phyloP scores from a whole-genome alignment of 257 asterid genomes.

The Solanum tarijense region DNA sequence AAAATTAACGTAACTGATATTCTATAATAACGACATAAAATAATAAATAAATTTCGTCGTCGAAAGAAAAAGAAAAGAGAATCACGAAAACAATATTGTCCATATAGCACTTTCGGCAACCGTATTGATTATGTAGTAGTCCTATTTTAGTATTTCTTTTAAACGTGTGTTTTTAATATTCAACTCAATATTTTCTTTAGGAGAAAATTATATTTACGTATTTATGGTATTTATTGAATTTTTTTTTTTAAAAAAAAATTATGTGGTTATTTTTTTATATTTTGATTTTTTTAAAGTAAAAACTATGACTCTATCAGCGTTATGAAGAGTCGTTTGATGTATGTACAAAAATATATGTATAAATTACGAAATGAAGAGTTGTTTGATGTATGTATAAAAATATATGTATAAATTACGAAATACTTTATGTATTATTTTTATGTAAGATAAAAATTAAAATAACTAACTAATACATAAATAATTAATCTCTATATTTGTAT shows the following conservation, averaged over 20 bases:
- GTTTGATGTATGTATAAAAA: no score
- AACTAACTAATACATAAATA: no score
- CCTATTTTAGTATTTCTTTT: neutral
- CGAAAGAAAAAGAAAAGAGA: neutral
- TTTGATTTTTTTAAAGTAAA: no score
- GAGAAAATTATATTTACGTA: neutral
- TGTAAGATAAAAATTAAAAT: neutral
- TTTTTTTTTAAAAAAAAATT: accelerated
- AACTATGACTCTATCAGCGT: no score
- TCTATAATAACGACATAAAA: no score
- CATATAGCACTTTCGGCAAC: neutral
- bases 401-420: no score
- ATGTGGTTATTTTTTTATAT: no score
- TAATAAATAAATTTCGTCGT: neutral
- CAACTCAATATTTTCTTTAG: neutral
- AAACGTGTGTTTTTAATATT: neutral
- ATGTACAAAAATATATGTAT: no score
- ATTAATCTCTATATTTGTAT: neutral
- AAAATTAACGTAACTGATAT: no score
- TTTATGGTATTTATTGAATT: neutral
- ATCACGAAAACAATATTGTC: neutral
- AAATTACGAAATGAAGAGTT: no score
- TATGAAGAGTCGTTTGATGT: no score
- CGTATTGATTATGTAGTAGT: neutral
- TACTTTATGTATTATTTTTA: no score